These are phyloP conservation scores for Agaricus subrufescens DNA, from an alignment of 768 basidiomycete genomes.

Conservation along the genomic window DNA sequence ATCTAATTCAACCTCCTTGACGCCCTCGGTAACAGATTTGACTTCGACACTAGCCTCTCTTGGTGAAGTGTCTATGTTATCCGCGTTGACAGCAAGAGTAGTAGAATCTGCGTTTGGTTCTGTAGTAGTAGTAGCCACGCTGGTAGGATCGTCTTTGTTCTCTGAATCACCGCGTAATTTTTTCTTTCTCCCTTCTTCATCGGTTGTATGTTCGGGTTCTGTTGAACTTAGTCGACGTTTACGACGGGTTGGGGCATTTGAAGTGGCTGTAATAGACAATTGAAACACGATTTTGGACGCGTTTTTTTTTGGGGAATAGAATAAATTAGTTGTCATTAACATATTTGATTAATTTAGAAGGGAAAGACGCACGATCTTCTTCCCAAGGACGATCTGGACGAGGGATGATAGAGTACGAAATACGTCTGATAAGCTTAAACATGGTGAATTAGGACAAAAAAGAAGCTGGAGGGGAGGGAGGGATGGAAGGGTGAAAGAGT, in stretches of 20 bases:
- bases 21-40: slow-evolving; percentile 41
- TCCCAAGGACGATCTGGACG: slow-evolving; percentile 73
- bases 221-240: slow-evolving; percentile 61
- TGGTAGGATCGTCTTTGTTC: neutral
- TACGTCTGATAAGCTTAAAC: slow-evolving; percentile 69
- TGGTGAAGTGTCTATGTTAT: slow-evolving; percentile 11
- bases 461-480: neutral
- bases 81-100: slow-evolving; percentile 12
- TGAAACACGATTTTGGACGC: too few relatives aligned
- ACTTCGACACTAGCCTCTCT: slow-evolving; percentile 17
- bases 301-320: too few relatives aligned
- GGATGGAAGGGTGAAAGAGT: neutral
- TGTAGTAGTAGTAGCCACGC: slow-evolving; percentile 13
- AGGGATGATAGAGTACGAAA: slow-evolving; percentile 65
- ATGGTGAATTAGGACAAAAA: slow-evolving; percentile 25
- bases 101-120: slow-evolving; percentile 19
- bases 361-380: slow-evolving; percentile 58
- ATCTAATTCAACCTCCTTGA: slow-evolving; percentile 68
- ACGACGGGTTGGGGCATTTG: slow-evolving; percentile 64
- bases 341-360: neutral
- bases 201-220: slow-evolving; percentile 33
- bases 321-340: slow-evolving; percentile 5
- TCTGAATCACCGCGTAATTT: slow-evolving; percentile 37
- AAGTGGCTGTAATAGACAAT: slow-evolving; percentile 47
- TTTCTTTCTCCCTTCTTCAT: slow-evolving; percentile 40